phyloP scores from a whole-genome alignment of 2,329 filamentous ascomycete species.

The Acrodontium crateriforme region DNA sequence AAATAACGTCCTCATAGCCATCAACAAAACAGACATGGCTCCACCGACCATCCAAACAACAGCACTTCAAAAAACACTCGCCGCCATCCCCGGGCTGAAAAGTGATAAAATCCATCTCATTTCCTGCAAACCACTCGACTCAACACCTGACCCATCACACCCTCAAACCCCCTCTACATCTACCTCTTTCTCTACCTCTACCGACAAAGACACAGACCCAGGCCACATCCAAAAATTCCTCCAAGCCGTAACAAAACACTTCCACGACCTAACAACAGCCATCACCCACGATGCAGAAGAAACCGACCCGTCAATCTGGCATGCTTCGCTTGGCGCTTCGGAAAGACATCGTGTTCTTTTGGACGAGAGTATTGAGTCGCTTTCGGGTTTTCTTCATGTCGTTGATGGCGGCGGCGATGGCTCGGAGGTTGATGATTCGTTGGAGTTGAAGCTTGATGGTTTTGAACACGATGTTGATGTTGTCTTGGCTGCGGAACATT shows the following conservation, averaged over 20 bases:
- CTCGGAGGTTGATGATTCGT: conserved; percentile 2
- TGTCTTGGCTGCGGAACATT: conserved; percentile 77
- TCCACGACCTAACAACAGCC: conserved; percentile 52
- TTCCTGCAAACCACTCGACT: conserved; percentile 47
- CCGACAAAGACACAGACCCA: conserved; percentile 29
- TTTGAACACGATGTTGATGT: conserved; percentile 52
- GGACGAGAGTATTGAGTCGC: conserved; percentile 53
- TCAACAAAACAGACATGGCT: conserved; percentile 48
- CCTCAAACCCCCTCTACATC: not conserved
- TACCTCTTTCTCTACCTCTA: not conserved
- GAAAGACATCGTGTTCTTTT: conserved; percentile 78
- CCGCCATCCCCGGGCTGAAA: conserved; percentile 29
- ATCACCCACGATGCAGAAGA: conserved; percentile 2
- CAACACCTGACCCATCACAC: conserved; percentile 4
- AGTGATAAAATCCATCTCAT: conserved; percentile 44
- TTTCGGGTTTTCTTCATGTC: conserved; percentile 59
- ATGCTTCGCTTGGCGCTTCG: conserved; percentile 79
- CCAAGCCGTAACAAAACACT: conserved; percentile 50
- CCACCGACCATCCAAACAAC: not conserved
- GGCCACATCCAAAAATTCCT: conserved; percentile 50
- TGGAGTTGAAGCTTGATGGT: conserved; percentile 3
- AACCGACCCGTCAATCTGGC: conserved; percentile 50
- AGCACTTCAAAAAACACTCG: conserved; percentile 17
- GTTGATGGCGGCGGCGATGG: conserved; percentile 21
- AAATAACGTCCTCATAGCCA: conserved; percentile 42